A percentile compares a stretch with the other conserved stretches of the same genome.
Conservation (phyloP, 208 protist genomes). For the Trypanosoma vivax region DNA sequence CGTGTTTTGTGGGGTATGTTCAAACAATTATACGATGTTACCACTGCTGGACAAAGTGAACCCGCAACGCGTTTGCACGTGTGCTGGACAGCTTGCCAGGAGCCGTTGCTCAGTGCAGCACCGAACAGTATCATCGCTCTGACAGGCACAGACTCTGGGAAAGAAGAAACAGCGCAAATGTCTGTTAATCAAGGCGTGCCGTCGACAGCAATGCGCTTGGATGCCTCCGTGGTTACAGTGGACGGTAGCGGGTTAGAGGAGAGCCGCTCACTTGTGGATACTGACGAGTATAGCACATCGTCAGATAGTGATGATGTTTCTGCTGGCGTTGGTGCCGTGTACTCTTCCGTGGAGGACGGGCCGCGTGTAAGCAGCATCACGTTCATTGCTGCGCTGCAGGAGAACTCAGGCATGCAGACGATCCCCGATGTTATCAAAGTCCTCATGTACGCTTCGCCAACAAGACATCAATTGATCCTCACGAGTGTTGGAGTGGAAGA, state of each 20-base stretch:
- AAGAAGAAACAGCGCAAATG: no score
- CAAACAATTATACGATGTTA: conserved; percentile 14
- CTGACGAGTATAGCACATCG: conserved; percentile 8
- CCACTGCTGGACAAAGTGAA: conserved; percentile 15
- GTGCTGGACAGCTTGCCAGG: conserved; percentile 18
- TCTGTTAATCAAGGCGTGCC: no score
- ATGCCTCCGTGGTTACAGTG: no score
- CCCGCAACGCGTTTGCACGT: conserved; percentile 37
- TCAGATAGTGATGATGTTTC: conserved; percentile 23
- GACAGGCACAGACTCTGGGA: no score
- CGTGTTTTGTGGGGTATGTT: conserved; percentile 45
- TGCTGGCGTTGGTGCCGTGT: conserved; percentile 26
- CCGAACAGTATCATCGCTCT: not conserved
- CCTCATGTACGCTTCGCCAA: conserved; percentile 26
- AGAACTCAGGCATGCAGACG: conserved; percentile 24
- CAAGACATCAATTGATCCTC: conserved; percentile 33
- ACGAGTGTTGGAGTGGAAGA: conserved; percentile 26
- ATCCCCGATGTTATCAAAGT: conserved; percentile 27
- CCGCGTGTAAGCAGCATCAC: conserved; percentile 22
- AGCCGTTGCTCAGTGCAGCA: not conserved
- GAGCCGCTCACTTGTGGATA: no score
- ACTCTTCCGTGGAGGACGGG: conserved; percentile 30
- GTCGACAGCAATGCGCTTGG: no score
- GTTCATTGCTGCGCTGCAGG: conserved; percentile 32
- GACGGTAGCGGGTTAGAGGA: no score